Percentiles rank a stretch among this genome's conserved stretches.
Conservation (phyloP, 495 filamentous ascomycete genomes). For the Xylaria flabelliformis region DNA sequence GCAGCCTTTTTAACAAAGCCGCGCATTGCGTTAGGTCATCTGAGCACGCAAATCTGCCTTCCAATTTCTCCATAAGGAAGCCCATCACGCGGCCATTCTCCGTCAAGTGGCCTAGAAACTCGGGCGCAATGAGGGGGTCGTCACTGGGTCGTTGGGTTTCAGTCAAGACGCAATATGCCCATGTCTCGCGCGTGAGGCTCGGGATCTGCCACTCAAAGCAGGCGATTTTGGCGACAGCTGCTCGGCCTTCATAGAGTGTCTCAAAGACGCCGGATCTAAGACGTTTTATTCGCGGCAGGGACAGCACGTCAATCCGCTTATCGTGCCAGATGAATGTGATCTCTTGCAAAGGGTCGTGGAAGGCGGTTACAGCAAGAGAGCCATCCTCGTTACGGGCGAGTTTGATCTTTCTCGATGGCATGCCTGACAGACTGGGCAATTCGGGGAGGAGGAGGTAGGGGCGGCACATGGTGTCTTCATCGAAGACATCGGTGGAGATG, state of each 20-base stretch:
- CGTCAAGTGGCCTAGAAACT: constrained; percentile 44
- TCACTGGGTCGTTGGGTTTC: constrained; percentile 21
- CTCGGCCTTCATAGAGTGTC: constrained; percentile 20
- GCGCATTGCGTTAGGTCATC: constrained; percentile 26
- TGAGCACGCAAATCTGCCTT: constrained; percentile 29
- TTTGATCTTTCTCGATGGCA: constrained; percentile 22
- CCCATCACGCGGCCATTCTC: constrained; percentile 46
- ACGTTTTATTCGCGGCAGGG: constrained; percentile 19
- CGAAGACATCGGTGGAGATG: constrained; percentile 26
- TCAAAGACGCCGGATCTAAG: constrained; percentile 26
- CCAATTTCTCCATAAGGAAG: constrained; percentile 43
- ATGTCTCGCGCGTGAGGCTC: constrained; percentile 26
- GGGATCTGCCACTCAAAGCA: constrained; percentile 29
- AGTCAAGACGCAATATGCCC: constrained; percentile 26
- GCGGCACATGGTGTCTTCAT: constrained; percentile 28
- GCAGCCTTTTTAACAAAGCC: constrained; percentile 26
- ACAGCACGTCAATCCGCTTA: constrained; percentile 26
- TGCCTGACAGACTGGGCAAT: constrained; percentile 14
- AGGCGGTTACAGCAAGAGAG: constrained; percentile 10
- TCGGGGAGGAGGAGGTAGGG: constrained; percentile 20
- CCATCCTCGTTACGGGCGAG: constrained; percentile 24
- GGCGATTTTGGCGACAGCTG: constrained; percentile 29
- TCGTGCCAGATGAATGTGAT: constrained; percentile 26
- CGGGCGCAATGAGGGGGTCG: constrained; percentile 33
- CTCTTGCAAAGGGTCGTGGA: constrained; percentile 23